A percentile compares a stretch with the other conserved stretches of the same genome.
phyloP scores from a whole-genome alignment of 2,329 filamentous ascomycete species.

The Talaromyces pinophilus region DNA sequence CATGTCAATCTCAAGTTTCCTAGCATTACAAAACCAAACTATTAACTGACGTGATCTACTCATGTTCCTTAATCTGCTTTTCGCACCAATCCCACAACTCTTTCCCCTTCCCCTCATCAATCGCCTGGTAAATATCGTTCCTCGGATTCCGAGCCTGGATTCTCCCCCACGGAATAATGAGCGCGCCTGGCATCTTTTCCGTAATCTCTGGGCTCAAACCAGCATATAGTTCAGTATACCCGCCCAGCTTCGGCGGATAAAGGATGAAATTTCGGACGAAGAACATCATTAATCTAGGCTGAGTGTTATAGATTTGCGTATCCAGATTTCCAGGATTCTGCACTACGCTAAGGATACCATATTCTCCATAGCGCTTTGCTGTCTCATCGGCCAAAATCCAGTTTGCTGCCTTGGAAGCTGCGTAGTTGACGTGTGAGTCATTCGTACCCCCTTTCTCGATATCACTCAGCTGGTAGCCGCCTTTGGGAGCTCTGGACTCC shows the following conservation, averaged over 20 bases:
- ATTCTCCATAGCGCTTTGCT: not conserved
- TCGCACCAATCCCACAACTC: constrained; percentile 12
- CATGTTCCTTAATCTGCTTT: constrained; percentile 7
- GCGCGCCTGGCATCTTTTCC: not conserved
- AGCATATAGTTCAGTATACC: constrained; percentile 10
- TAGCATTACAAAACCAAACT: not conserved
- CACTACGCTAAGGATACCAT: constrained; percentile 9
- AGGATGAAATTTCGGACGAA: constrained; percentile 5
- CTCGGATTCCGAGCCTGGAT: constrained; percentile 7
- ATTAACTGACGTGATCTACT: not conserved
- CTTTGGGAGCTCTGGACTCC: constrained; percentile 4
- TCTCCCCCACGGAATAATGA: constrained; percentile 1
- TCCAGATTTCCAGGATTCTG: constrained; percentile 6
- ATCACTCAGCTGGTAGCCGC: not conserved
- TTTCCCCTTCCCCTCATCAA: constrained; percentile 4
- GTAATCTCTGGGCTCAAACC: constrained; percentile 10
- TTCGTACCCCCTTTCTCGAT: not conserved
- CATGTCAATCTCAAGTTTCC: not conserved
- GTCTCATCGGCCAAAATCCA: not conserved
- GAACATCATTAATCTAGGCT: constrained; percentile 11
- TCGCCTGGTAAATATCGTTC: constrained; percentile 2
- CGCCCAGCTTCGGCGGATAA: constrained; percentile 9
- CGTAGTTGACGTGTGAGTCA: not conserved
- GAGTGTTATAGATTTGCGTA: constrained; percentile 4
- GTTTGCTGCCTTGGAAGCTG: constrained; percentile 1